Base-by-base conservation (phyloP, 768 basidiomycete genomes). In the Lanmaoa pseudosensibilis region DNA sequence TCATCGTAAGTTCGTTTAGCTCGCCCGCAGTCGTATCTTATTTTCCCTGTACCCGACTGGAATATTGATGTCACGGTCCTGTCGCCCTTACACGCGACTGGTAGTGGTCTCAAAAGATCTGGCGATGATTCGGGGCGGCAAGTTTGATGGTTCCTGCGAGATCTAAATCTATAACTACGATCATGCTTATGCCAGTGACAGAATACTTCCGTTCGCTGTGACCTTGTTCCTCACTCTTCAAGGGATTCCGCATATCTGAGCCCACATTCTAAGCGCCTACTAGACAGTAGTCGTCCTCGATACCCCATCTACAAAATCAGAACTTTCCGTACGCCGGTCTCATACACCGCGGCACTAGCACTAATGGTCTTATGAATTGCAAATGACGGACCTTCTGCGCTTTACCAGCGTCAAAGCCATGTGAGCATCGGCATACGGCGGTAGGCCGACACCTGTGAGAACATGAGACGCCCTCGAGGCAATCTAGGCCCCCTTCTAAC, bases 401-500 rank as follows among this genome's bases (percentile, higher is more conserved):
- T 27, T 11, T n/a, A 44, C 21, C 16, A 18, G 47, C 33, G 11
- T 48, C 48, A 41, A 41, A 49, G 18, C 23, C 48, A 43, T 43
- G 39, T 52, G 50, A 23, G 19, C 23, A 46, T 46, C 30, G 21
- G 30, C 48, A 47, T 41, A 7, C 18, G n/a, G 50, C 18, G n/a
- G 50, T 36, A 36, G 50, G 38, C 21, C 10, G 38, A 19, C 18
- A 27, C 6, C 16, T 27, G 48, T 62, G 60, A 41, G 23, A 50
- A 58, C 23, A 48, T 11, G 52, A 38, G 47, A 13, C 25, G 13
- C 43, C 45, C 53, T 51, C 49, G 61, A 44, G 56, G 60, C 34
- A 4, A 47, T 33, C 33, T 44, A 48, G 48, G 21, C 34, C 32
- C 21, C 23, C 5, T 27, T 27, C 18, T 53, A 34, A 40, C 27